A percentile compares a stretch with the other conserved stretches of the same genome.
phyloP scores from a whole-genome alignment of 805 yeast genomes.

The Dipodascopsis uninucleata region DNA sequence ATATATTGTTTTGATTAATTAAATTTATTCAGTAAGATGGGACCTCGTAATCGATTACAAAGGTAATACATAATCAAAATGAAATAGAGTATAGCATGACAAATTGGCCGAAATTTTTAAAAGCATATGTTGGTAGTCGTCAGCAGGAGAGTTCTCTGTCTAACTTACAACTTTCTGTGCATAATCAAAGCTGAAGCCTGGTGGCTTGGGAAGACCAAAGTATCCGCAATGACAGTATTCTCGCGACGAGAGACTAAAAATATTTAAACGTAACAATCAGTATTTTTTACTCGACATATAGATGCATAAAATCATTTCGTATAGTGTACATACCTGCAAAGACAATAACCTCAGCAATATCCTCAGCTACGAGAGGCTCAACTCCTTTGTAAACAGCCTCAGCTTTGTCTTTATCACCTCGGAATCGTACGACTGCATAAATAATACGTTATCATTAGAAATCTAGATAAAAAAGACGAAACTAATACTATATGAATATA shows the following conservation, averaged over 20 bases:
- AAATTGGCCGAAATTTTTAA: no score
- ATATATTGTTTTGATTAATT: no score
- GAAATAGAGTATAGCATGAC: no score
- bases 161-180: constrained; percentile 23
- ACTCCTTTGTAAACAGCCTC: constrained; percentile 62
- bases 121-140: no score
- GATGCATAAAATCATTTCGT: background rate
- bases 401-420: constrained; percentile 60
- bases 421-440: constrained; percentile 32
- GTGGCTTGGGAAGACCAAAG: constrained; percentile 76
- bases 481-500: background rate
- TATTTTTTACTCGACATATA: background rate
- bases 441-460: background rate
- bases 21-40: no score
- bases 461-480: background rate
- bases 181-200: constrained; percentile 43
- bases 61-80: no score
- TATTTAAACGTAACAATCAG: background rate
- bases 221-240: constrained; percentile 74
- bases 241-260: constrained; percentile 54
- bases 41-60: no score
- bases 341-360: constrained; percentile 70
- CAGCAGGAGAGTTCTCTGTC: no score
- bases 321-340: constrained; percentile 41
- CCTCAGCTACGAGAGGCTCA: constrained; percentile 67